phyloP scores from a whole-genome alignment of 2,329 filamentous ascomycete genomes.

The Setomelanomma holmii region DNA sequence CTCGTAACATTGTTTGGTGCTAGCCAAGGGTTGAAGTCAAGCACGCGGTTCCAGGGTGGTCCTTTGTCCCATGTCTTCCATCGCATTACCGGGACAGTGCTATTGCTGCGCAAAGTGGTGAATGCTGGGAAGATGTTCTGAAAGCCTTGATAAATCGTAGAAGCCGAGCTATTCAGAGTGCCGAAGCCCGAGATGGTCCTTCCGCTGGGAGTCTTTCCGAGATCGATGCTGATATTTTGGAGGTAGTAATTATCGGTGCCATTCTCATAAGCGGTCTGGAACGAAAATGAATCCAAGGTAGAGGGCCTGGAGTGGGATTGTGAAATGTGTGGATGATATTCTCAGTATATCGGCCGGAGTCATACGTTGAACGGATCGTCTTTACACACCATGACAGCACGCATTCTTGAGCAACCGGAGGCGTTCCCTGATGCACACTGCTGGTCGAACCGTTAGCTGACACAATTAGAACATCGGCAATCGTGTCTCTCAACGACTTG shows the following conservation, averaged over 20 bases:
- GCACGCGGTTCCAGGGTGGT: neutral
- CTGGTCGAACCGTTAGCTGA: neutral
- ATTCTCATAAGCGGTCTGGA: neutral
- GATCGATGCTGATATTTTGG: constrained; percentile 10
- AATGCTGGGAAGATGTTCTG: constrained; percentile 19
- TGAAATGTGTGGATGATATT: constrained; percentile 10
- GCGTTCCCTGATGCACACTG: constrained; percentile 9
- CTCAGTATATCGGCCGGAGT: constrained; percentile 18
- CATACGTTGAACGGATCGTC: constrained; percentile 24
- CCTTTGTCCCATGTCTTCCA: neutral
- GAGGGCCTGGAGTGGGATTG: constrained; percentile 13
- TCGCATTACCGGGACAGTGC: neutral
- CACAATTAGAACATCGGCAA: constrained; percentile 14
- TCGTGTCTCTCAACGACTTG: constrained; percentile 14
- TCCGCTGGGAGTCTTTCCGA: neutral
- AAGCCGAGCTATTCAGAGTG: constrained; percentile 6
- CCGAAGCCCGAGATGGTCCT: constrained; percentile 8
- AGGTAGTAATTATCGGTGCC: constrained; percentile 5
- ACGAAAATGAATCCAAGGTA: constrained; percentile 10
- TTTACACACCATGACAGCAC: constrained; percentile 34
- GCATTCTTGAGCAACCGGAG: constrained; percentile 27
- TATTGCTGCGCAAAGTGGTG: constrained; percentile 5
- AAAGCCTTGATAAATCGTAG: constrained; percentile 2
- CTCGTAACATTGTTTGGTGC: constrained; percentile 28
- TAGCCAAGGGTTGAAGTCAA: constrained; percentile 14